Percentiles rank a stretch among this genome's conserved stretches.
Conservation (phyloP, 176 grass and related monocot genomes). For the Cymbopogon citratus region DNA sequence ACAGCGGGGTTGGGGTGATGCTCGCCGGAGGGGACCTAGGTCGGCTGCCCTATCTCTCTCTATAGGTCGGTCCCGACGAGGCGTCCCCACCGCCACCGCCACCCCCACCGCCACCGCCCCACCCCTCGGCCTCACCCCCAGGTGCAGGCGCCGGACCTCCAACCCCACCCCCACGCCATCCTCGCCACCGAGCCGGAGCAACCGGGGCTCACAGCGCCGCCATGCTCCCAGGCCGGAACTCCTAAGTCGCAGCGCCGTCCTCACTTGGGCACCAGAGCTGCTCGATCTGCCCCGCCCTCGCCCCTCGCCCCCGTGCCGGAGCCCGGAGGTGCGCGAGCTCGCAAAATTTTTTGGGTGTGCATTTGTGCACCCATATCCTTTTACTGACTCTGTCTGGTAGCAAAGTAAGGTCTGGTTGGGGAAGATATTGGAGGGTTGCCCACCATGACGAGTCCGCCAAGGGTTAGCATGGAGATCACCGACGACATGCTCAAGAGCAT, state of each 20-base stretch:
- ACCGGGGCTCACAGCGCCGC: not conserved
- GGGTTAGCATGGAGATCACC: slow-evolving; percentile 71
- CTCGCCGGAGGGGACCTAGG: too few species aligned
- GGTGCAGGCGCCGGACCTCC: not conserved
- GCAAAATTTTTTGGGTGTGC: not conserved
- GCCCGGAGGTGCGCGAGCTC: not conserved
- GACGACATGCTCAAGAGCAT: slow-evolving; percentile 97
- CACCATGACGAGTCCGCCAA: slow-evolving; percentile 14
- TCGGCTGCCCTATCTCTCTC: too few species aligned
- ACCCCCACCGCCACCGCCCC: too few species aligned
- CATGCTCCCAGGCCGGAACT: not conserved
- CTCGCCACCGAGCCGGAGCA: not conserved
- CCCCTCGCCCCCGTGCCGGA: not conserved
- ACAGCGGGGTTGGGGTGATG: too few species aligned
- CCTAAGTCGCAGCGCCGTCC: not conserved
- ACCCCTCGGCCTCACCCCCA: too few species aligned
- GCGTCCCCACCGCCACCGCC: too few species aligned
- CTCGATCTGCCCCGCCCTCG: not conserved
- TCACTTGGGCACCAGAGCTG: not conserved
- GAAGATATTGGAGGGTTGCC: too few species aligned
- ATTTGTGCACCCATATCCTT: not conserved
- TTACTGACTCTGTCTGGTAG: not conserved
- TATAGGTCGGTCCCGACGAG: too few species aligned
- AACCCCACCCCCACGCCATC: not conserved
- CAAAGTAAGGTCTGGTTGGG: not conserved